Evolutionary conservation across 1,284 basidiomycete species (phyloP), one percentile per base, ranked within the genome.

Genomic region (Omphalotus olearius): DNA sequence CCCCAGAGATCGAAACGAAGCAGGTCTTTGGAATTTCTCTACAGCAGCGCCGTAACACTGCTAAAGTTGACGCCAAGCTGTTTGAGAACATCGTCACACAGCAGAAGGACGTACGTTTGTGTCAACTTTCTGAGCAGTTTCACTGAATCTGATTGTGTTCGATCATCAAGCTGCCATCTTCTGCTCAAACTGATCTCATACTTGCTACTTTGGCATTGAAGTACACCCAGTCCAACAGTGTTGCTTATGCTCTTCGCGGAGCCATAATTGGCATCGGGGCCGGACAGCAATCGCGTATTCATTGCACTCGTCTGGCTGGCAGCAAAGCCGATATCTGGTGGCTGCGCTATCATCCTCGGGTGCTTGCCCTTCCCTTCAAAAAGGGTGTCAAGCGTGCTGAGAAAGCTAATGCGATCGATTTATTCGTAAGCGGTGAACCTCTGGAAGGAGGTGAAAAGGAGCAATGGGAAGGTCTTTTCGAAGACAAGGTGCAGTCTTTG

Each of bases 301-400:
- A 99, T 77, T 99, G 97, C 74, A 99, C 96, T 17, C 90, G 97
- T 47, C 85, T 99, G 43, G 97, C 97, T 1, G 96, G 97, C 10
- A 83, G 86, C 57, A 99, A 99, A 74, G 94, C 94, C n/a, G 97
- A 99, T 74, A 83, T 95, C 62, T 99, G 96, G 94, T 99, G 97
- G 96, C 79, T 98, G 53, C 87, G 96, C 35, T 94, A 98, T 74
- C 94, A 98, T 73, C 88, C 94, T 0, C 88, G 92, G 45, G 94
- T 95, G 45, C 85, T 98, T 57, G 75, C 77, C 10, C 81, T 98
- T 42, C 91, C 95, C 1, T 99, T 98, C 82, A 98, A 97, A 70
- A 93, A 95, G 71, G 94, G 94, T 42, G 88, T 93, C 61, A 99
- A 98, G 79, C 88, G 97, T 41, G 93, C 96, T 1, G 96, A 99